Conservation (phyloP, 768 basidiomycete species). For the Pleurotus citrinopileatus region DNA sequence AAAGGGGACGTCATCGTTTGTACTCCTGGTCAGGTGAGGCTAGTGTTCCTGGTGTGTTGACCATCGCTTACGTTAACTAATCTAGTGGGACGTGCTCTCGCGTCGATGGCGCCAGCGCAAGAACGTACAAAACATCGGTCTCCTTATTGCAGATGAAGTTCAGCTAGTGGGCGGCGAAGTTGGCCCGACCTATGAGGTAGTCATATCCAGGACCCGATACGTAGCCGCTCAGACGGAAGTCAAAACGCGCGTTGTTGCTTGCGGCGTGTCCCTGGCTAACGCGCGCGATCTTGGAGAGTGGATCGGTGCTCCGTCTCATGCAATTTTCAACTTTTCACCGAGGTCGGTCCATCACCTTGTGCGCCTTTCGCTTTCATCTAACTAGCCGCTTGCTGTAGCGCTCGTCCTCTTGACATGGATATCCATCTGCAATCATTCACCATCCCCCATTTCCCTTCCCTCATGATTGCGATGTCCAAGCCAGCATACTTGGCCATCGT, state of each 20-base stretch:
- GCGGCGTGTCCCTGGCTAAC: constrained; percentile 93
- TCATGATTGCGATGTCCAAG: constrained; percentile 99
- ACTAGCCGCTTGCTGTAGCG: constrained; percentile 41
- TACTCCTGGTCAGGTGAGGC: constrained; percentile 90
- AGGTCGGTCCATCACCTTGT: constrained; percentile 48
- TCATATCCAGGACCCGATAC: constrained; percentile 95
- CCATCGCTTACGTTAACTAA: neutral
- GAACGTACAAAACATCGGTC: constrained; percentile 90
- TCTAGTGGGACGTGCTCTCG: constrained; percentile 92
- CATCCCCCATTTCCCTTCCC: constrained; percentile 95
- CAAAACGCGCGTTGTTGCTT: constrained; percentile 93
- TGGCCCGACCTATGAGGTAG: constrained; percentile 94
- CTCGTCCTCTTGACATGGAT: constrained; percentile 96
- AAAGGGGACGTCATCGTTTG: constrained; percentile 93
- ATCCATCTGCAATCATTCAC: constrained; percentile 95
- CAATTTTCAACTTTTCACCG: constrained; percentile 97
- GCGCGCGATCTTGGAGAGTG: constrained; percentile 96
- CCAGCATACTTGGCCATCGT: constrained; percentile 92
- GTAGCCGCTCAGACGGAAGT: constrained; percentile 91
- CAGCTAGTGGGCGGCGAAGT: constrained; percentile 94
- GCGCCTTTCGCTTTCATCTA: neutral
- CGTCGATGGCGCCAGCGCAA: constrained; percentile 96
- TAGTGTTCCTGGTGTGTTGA: constrained; percentile 21
- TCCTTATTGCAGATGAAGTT: constrained; percentile 93
- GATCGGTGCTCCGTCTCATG: constrained; percentile 93